These are phyloP conservation scores for Fragaria vesca DNA, from an alignment of 306 rosid genomes.

Conservation along the genomic window DNA sequence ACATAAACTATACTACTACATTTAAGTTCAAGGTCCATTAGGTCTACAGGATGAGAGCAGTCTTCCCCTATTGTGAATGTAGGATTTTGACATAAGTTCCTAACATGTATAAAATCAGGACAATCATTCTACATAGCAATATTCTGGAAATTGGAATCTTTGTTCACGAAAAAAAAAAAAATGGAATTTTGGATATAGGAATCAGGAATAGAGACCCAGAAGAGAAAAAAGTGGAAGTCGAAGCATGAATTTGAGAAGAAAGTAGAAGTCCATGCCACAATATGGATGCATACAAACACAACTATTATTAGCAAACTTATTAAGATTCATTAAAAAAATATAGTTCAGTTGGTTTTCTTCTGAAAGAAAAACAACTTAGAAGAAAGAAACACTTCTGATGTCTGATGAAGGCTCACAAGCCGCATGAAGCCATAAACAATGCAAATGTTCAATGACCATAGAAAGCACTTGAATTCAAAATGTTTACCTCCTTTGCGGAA, in stretches of 20 bases:
- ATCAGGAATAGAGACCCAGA: background rate
- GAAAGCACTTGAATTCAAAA: background rate
- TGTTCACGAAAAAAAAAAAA: too few species aligned
- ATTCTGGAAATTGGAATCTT: background rate
- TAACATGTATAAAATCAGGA: background rate
- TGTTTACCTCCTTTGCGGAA: slow-evolving; percentile 45
- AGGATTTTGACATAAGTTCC: background rate
- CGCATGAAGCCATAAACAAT: background rate
- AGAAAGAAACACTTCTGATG: background rate
- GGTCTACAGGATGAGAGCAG: slow-evolving; percentile 9
- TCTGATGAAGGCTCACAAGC: background rate
- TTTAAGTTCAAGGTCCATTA: slow-evolving; percentile 6
- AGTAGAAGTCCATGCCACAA: background rate
- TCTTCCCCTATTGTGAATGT: background rate
- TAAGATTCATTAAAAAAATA: background rate
- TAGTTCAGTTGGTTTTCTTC: background rate
- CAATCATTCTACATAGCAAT: slow-evolving; percentile 1
- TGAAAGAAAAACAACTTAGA: background rate
- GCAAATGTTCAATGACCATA: background rate
- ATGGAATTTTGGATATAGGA: background rate
- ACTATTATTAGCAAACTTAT: background rate
- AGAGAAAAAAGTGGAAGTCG: background rate
- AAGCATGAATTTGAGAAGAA: background rate
- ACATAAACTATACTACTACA: background rate
- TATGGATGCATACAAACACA: background rate